Evolutionary conservation across 176 grass and related monocot genomes (phyloP), one percentile per base, ranked within the genome.

Genomic region (Juncus effusus): DNA sequence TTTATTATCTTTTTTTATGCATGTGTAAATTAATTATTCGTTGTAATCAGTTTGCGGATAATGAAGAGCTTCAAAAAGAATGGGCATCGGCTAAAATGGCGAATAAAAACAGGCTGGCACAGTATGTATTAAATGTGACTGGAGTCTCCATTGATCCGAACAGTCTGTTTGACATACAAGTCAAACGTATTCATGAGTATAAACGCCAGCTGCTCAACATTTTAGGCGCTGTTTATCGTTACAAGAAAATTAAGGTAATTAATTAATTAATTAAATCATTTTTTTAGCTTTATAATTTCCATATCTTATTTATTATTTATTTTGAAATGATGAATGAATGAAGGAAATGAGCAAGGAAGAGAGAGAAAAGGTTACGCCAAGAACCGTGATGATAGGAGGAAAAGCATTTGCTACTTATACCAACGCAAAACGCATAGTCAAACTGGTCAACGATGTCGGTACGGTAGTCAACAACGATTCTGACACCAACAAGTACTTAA

Each of bases 401-500:
- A 85, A 85, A 74, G 82, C 82, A 72, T 85, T 85, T 76, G 77
- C 82, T 10, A 85, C 82, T 61, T 85, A 80, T 76, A 85, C 82
- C 28, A 85, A 85, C 61, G 82, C 82, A 60, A 85, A 85, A 64
- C 63, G 61, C 74, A 85, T 85, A 60, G 77, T 85, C 36, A 85
- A 80, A 61, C 62, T 85, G 52, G 82, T 85, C 10, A 80, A 76
- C 76, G 82, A 85, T 80, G 77, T 85, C 76, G 82, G 82, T 44
- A 36, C 77, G 47, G 60, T 85, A n/a, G 82, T 85, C 36, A 85
- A 85, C 53, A 77, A 77, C 13, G 82, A 85, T 75, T 64, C 82
- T 3, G 82, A 80, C 59, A 59, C 79, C 28, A 85, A 80, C 77
- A 71, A 80, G 9, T 80, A 72, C 53, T 65, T 85, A 49, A 85